Evolutionary conservation across 2,329 filamentous ascomycete species (phyloP).

Genomic region (Hirsutella thompsonii): DNA sequence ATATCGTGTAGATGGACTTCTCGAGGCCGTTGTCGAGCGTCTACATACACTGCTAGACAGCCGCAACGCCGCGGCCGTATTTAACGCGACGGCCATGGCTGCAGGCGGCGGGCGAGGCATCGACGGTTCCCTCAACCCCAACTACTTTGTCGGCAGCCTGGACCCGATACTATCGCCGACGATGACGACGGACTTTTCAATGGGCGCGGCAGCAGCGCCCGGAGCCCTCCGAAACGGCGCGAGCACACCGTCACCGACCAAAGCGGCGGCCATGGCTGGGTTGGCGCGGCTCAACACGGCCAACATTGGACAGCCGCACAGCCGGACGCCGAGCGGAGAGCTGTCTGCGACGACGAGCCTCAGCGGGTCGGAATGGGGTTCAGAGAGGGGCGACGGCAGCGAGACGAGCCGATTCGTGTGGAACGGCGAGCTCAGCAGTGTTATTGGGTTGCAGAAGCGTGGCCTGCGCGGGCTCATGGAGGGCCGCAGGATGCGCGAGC

Average conservation of each 20-base stretch:
- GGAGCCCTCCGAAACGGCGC: conserved; percentile 7
- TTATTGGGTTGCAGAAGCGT: conserved; percentile 91
- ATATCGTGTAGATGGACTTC: conserved; percentile 81
- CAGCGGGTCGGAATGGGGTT: conserved; percentile 44
- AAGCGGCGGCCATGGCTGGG: neutral
- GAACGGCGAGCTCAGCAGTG: conserved; percentile 70
- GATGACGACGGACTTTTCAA: conserved; percentile 19
- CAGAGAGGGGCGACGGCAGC: conserved; percentile 36
- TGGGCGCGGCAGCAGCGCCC: conserved; percentile 14
- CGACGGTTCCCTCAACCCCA: conserved; percentile 51
- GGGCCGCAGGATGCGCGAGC: conserved; percentile 70
- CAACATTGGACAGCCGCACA: conserved; percentile 12
- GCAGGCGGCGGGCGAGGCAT: conserved; percentile 84
- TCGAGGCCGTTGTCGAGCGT: conserved; percentile 86
- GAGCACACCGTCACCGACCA: conserved; percentile 15
- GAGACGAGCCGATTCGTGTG: conserved; percentile 48
- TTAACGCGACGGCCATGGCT: conserved; percentile 97
- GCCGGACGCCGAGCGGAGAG: conserved; percentile 31
- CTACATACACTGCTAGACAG: conserved; percentile 83
- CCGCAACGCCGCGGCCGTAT: conserved; percentile 88
- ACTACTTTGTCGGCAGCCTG: conserved; percentile 42
- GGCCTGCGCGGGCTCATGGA: conserved; percentile 91
- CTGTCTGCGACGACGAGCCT: conserved; percentile 36
- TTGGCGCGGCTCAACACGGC: conserved; percentile 27
- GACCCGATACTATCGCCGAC: conserved; percentile 26